Percentiles rank a stretch among this genome's conserved stretches.
These are phyloP conservation scores for Lasiodiplodia sp. DNA, from an alignment of 2,329 filamentous ascomycete genomes.

Conservation along the genomic window DNA sequence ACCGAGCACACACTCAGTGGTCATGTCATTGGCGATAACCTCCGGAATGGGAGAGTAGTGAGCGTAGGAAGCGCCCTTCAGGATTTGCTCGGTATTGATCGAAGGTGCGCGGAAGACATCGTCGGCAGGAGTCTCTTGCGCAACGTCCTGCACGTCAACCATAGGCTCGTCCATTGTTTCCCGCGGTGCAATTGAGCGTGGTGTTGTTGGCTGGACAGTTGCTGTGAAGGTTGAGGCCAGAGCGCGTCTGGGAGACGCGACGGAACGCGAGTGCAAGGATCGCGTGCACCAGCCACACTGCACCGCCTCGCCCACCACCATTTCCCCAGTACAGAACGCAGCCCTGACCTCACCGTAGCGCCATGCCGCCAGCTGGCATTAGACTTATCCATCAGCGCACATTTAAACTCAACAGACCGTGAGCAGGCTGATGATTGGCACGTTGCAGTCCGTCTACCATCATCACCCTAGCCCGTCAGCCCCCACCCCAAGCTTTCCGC, in stretches of 20 bases:
- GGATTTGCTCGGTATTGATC: conserved; percentile 48
- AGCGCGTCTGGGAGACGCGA: conserved; percentile 27
- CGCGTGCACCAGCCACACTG: conserved; percentile 10
- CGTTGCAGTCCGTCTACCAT: background rate
- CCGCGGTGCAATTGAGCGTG: background rate
- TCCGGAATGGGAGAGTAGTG: conserved; percentile 55
- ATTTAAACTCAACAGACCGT: background rate
- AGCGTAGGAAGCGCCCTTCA: conserved; percentile 56
- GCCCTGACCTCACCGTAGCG: background rate
- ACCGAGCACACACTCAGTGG: conserved; percentile 76
- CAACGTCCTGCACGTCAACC: conserved; percentile 40
- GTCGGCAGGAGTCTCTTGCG: conserved; percentile 44
- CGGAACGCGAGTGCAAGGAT: background rate
- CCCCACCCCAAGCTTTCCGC: background rate
- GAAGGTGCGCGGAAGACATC: conserved; percentile 58
- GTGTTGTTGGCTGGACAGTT: background rate
- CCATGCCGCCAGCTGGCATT: background rate
- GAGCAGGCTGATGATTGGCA: background rate
- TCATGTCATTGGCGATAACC: conserved; percentile 50
- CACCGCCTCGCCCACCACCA: conserved; percentile 2
- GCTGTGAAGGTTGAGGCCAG: background rate
- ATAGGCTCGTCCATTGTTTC: conserved; percentile 38
- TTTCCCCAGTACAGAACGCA: background rate
- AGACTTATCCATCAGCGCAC: background rate
- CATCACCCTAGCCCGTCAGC: background rate